Evolutionary conservation across 2,329 filamentous ascomycete species (phyloP).

Genomic region (Zymoseptoria crescenta): DNA sequence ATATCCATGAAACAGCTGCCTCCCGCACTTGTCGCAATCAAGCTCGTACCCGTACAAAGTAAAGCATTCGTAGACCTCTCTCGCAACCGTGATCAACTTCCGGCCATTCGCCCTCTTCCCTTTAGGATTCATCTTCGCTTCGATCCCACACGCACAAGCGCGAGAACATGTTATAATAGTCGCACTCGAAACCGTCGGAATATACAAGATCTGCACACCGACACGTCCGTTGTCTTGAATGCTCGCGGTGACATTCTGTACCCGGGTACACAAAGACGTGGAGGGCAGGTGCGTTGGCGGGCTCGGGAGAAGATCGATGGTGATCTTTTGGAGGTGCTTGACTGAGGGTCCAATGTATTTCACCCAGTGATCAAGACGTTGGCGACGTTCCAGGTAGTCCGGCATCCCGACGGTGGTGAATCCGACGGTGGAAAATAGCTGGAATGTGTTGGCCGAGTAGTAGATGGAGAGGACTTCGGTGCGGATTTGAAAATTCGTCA

Average conservation of each 20-base stretch:
- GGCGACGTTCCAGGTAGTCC: no score
- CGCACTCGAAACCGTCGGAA: neutral
- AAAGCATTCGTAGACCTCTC: neutral
- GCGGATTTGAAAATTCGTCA: neutral
- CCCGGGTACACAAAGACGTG: neutral
- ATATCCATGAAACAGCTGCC: neutral
- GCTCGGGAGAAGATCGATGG: neutral
- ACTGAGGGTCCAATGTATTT: neutral
- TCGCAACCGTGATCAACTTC: neutral
- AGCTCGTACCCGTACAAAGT: neutral
- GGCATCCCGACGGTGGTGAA: no score
- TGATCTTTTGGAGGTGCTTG: neutral
- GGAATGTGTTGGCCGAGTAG: constrained; percentile 1
- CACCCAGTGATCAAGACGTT: neutral
- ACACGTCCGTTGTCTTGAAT: neutral
- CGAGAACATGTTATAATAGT: neutral
- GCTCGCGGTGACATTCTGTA: neutral
- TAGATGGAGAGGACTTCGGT: constrained; percentile 2
- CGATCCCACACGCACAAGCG: neutral
- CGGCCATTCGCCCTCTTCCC: neutral
- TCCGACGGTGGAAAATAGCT: neutral
- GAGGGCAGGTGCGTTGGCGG: neutral
- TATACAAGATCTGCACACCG: neutral
- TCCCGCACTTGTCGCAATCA: neutral
- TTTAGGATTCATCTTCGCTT: neutral